Conservation (phyloP, 768 basidiomycete genomes). For the Pleurotus salmoneostramineus region DNA sequence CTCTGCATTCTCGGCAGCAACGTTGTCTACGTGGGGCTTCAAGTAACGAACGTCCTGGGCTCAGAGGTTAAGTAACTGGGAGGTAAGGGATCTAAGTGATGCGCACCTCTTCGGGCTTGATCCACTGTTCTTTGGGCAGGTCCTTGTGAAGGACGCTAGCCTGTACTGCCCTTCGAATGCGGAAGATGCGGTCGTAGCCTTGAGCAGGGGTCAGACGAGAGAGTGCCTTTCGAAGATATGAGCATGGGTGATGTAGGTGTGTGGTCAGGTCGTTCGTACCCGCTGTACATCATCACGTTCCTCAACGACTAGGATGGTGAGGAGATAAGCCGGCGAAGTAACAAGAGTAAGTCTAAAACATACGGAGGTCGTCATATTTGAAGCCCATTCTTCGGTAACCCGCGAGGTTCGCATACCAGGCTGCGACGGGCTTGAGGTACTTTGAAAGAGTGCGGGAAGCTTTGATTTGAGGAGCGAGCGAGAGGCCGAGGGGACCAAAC, state of each 20-base stretch:
- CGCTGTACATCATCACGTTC: constrained; percentile 76
- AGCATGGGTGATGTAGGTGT: not conserved
- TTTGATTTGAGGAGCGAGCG: constrained; percentile 74
- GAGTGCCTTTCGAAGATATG: constrained; percentile 59
- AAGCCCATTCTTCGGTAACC: constrained; percentile 89
- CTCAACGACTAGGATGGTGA: constrained; percentile 54
- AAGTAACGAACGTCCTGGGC: constrained; percentile 88
- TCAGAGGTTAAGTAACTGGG: constrained; percentile 9
- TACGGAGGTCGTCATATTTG: constrained; percentile 92
- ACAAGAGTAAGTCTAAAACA: constrained; percentile 28
- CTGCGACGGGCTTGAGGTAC: constrained; percentile 73
- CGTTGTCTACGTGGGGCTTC: constrained; percentile 67
- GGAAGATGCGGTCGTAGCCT: constrained; percentile 86
- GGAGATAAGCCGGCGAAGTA: constrained; percentile 7
- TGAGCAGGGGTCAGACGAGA: constrained; percentile 75
- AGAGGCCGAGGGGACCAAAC: constrained; percentile 65
- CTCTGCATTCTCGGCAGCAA: constrained; percentile 75
- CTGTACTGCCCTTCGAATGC: constrained; percentile 82
- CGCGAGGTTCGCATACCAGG: constrained; percentile 74
- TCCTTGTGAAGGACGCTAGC: constrained; percentile 73
- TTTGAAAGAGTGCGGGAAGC: constrained; percentile 63
- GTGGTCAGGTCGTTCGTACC: constrained; percentile 35
- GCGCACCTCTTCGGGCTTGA: constrained; percentile 66
- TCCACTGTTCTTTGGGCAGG: constrained; percentile 82
- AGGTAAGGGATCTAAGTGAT: not conserved